Conservation (phyloP, 345 rosid species). For the Pugionium cornutum region DNA sequence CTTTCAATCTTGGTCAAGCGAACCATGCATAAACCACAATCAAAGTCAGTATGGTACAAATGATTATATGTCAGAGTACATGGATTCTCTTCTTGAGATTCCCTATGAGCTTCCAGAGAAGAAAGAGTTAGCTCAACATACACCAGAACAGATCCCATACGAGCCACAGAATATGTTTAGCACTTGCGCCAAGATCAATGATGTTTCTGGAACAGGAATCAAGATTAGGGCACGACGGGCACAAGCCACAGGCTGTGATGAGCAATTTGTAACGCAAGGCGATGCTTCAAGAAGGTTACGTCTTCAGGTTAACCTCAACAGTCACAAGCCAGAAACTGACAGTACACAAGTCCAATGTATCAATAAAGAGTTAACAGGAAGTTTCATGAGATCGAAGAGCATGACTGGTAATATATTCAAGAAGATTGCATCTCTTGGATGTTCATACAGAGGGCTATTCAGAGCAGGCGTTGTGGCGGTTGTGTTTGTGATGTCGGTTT, state of each 20-base stretch:
- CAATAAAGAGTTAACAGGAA: constrained; percentile 49
- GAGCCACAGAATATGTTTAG: constrained; percentile 21
- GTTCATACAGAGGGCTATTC: constrained; percentile 36
- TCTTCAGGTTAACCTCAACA: constrained; percentile 46
- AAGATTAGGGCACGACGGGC: constrained; percentile 47
- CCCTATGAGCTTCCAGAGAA: constrained; percentile 39
- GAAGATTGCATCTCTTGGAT: constrained; percentile 37
- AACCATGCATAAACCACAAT: constrained; percentile 10
- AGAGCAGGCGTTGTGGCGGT: constrained; percentile 42
- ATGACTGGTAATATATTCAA: constrained; percentile 4
- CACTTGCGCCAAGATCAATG: constrained; percentile 25
- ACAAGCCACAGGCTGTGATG: constrained; percentile 26
- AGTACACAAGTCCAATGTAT: constrained; percentile 17
- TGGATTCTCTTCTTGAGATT: constrained; percentile 45
- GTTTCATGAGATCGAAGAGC: constrained; percentile 27
- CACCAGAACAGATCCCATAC: constrained; percentile 12
- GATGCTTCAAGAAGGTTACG: constrained; percentile 62
- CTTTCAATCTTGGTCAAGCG: constrained; percentile 28
- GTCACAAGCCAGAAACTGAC: constrained; percentile 29
- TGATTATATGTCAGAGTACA: constrained; percentile 40
- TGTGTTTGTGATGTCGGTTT: constrained; percentile 43
- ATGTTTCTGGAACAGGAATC: constrained; percentile 46
- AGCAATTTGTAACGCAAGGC: constrained; percentile 47
- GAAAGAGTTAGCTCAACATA: constrained; percentile 1
- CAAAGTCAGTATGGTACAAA: constrained; percentile 37